Evolutionary conservation across 2,329 filamentous ascomycete species (phyloP), one percentile per base, ranked within the genome.

Genomic region (Fusarium foetens): DNA sequence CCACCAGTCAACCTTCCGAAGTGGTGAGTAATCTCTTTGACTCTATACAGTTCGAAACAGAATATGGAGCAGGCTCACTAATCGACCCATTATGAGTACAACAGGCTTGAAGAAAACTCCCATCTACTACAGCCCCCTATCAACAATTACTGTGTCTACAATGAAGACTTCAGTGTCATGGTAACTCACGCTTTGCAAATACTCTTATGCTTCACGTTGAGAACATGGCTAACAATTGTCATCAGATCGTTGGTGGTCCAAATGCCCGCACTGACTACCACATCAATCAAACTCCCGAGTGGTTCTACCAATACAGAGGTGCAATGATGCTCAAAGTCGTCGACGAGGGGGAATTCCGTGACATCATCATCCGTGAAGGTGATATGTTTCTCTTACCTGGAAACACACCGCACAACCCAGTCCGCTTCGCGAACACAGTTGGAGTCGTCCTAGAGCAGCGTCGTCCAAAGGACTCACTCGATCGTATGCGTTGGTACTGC

Each of bases 181-280:
- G 91, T 92, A 74, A 64, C 16, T 45, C 27, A 17, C 29, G 48
- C 23, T n/a, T 36, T 39, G 25, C 27, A 33, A 31, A 14, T 35
- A 43, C 46, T 38, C 58, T 43, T 16, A 54, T 46, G 29, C 46
- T 48, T 36, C 49, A 41, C 21, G 19, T 25, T 17, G 23, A 38
- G 51, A 23, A 27, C 46, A 36, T 27, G 49, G 45, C 43, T 53
- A 53, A 66, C 39, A 45, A 29, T 17, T 58, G 45, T 53, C 17
- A 23, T 17, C 13, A 91, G 92, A 94, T 97, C 77, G 95, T 99
- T 70, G 96, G 96, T 80, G 96, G 96, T 17, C 96, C 96, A 78
- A 98, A 98, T 82, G 94, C 94, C 68, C 91, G 96, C 72, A 98
- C 95, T 62, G 96, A 98, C 86, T 99, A 98, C 86, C 96, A 98